These are phyloP conservation scores for Lichtheimia hyalospora DNA, from an alignment of 371 early-diverging fungal species.

Conservation along the genomic window DNA sequence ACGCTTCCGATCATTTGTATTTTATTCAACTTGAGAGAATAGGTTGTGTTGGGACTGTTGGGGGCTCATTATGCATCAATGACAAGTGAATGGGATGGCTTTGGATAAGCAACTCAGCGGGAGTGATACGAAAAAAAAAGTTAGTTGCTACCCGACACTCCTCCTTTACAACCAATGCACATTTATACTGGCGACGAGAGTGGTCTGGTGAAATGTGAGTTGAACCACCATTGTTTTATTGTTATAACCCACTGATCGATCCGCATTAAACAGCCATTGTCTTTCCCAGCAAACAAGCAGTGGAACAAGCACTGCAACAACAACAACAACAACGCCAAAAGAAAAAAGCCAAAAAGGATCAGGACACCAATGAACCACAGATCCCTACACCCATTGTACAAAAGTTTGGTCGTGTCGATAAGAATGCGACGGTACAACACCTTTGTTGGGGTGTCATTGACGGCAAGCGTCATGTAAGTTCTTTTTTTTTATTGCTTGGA, in stretches of 20 bases:
- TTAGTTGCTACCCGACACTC: too few relatives aligned
- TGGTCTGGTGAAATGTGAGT: slow-evolving; percentile 70
- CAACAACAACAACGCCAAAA: slow-evolving; percentile 16
- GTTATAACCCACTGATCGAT: neutral
- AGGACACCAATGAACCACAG: slow-evolving; percentile 21
- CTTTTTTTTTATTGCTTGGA: neutral
- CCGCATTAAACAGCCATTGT: neutral
- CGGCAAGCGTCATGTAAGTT: slow-evolving; percentile 32
- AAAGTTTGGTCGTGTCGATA: slow-evolving; percentile 55
- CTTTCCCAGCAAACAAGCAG: neutral
- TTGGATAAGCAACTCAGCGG: neutral
- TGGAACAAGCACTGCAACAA: slow-evolving; percentile 16
- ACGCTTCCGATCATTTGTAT: too few relatives aligned
- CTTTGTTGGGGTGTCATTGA: slow-evolving; percentile 48
- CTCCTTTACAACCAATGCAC: slow-evolving; percentile 25
- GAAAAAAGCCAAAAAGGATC: slow-evolving; percentile 12
- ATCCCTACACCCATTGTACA: slow-evolving; percentile 34
- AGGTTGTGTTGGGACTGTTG: too few relatives aligned
- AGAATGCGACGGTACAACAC: slow-evolving; percentile 49
- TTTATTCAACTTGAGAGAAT: too few relatives aligned
- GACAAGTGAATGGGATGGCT: neutral
- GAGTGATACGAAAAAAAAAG: neutral
- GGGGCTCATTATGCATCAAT: too few relatives aligned
- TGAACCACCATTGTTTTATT: neutral
- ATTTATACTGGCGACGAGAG: slow-evolving; percentile 74